A percentile compares a stretch with the other conserved stretches of the same genome.
These are phyloP conservation scores for Saturnispora ahearnii DNA, from an alignment of 805 yeast species.

Conservation along the genomic window DNA sequence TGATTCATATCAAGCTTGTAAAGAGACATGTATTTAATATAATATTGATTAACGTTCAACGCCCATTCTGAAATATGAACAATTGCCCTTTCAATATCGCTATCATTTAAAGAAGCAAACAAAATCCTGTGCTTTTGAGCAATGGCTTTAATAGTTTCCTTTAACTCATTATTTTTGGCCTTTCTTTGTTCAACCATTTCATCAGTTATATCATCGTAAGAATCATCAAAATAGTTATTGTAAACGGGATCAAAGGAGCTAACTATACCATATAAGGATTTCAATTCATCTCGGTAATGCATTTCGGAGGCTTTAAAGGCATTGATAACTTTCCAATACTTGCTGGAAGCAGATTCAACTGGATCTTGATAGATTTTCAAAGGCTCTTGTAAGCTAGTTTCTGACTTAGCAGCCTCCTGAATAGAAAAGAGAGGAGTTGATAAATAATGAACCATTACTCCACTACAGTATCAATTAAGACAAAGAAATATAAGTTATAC, in stretches of 20 bases:
- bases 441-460: constrained; percentile 5
- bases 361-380: neutral
- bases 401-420: constrained; percentile 15
- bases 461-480: neutral
- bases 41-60: constrained; percentile 13
- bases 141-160: constrained; percentile 13
- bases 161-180: constrained; percentile 15
- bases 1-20: constrained; percentile 20
- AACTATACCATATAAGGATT: constrained; percentile 15
- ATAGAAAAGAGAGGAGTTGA: constrained; percentile 19
- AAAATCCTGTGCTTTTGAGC: constrained; percentile 17
- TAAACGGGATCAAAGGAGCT: constrained; percentile 22
- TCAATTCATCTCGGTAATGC: constrained; percentile 17
- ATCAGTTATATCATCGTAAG: constrained; percentile 19
- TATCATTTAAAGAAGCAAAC: constrained; percentile 6
- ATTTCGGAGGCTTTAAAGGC: constrained; percentile 16
- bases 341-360: neutral
- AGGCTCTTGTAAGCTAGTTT: constrained; percentile 7
- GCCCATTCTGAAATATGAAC: constrained; percentile 22
- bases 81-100: constrained; percentile 12
- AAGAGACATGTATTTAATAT: constrained; percentile 16
- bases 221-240: constrained; percentile 24
- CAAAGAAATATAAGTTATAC: neutral
- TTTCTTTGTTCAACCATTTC: constrained; percentile 17
- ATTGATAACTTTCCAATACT: constrained; percentile 6